Evolutionary conservation across 2,329 filamentous ascomycete species (phyloP).

Genomic region (Reticulascus tulasneorum): DNA sequence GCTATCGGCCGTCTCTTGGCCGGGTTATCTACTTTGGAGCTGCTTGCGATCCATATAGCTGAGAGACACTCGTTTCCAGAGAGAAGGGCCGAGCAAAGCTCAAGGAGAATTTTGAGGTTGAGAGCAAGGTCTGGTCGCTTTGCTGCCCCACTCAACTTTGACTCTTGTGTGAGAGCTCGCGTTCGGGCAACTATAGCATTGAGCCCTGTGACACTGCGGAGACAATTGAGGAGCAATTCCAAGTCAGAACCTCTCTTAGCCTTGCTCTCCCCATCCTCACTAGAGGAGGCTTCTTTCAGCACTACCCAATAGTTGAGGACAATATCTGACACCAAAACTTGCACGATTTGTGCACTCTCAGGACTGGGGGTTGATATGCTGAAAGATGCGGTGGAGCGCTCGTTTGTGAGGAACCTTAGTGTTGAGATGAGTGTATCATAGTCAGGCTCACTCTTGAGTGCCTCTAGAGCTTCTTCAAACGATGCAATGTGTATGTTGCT

Average conservation of each 20-base stretch:
- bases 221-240: constrained; percentile 54
- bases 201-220: constrained; percentile 72
- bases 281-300: constrained; percentile 43
- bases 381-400: constrained; percentile 31
- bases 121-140: constrained; percentile 38
- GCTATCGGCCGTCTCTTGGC: constrained; percentile 28
- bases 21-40: constrained; percentile 8
- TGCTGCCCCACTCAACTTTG: constrained; percentile 31
- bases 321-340: constrained; percentile 68
- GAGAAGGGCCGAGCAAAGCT: constrained; percentile 40
- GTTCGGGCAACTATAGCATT: constrained; percentile 73
- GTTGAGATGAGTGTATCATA: constrained; percentile 50
- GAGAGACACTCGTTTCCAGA: constrained; percentile 29
- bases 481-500: no score
- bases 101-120: constrained; percentile 39
- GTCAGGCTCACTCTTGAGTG: constrained; percentile 59
- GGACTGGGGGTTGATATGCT: constrained; percentile 62
- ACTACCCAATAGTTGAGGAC: constrained; percentile 78
- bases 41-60: constrained; percentile 32
- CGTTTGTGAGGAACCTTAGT: constrained; percentile 47
- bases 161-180: constrained; percentile 54
- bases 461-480: constrained; percentile 52
- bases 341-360: constrained; percentile 68
- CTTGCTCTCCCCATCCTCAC: constrained; percentile 8
- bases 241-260: constrained; percentile 29